A percentile compares a stretch with the other conserved stretches of the same genome.
phyloP scores from a whole-genome alignment of 108 stramenopile species.

The Discostella pseudostelligera region DNA sequence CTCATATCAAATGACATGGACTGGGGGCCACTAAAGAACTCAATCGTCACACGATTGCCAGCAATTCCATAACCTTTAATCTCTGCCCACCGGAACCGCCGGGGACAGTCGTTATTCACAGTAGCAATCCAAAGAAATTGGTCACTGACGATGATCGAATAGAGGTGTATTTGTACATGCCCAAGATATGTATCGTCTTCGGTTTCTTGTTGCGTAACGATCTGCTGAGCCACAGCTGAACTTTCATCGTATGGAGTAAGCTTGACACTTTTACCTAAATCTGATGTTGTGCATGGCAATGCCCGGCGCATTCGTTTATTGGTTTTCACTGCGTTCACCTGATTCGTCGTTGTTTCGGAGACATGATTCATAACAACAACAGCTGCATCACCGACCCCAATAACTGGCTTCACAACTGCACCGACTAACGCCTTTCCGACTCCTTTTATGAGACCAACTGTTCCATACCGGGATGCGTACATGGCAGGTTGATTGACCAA shows the following conservation, averaged over 20 bases:
- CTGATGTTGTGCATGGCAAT: slow-evolving; percentile 48
- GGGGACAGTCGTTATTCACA: slow-evolving; percentile 66
- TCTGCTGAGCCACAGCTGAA: slow-evolving; percentile 78
- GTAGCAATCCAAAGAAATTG: slow-evolving; percentile 69
- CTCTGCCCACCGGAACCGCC: slow-evolving; percentile 74
- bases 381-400: slow-evolving; percentile 82
- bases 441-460: slow-evolving; percentile 74
- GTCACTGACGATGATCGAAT: slow-evolving; percentile 73
- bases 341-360: slow-evolving; percentile 72
- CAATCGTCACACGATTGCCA: slow-evolving; percentile 49
- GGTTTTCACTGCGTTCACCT: slow-evolving; percentile 52
- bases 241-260: slow-evolving; percentile 66
- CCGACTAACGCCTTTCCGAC: slow-evolving; percentile 73
- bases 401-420: slow-evolving; percentile 76
- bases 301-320: slow-evolving; percentile 65
- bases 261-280: slow-evolving; percentile 50
- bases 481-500: slow-evolving; percentile 71
- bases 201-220: slow-evolving; percentile 75
- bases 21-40: slow-evolving; percentile 65
- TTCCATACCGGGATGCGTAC: slow-evolving; percentile 72
- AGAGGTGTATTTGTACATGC: slow-evolving; percentile 65
- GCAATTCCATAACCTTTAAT: slow-evolving; percentile 63
- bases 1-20: slow-evolving; percentile 59
- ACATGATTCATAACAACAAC: slow-evolving; percentile 83
- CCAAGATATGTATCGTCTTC: slow-evolving; percentile 72